Percentiles rank a stretch among this genome's conserved stretches.
Evolutionary conservation across 768 basidiomycete species (phyloP).

Genomic region (Russula foetens): DNA sequence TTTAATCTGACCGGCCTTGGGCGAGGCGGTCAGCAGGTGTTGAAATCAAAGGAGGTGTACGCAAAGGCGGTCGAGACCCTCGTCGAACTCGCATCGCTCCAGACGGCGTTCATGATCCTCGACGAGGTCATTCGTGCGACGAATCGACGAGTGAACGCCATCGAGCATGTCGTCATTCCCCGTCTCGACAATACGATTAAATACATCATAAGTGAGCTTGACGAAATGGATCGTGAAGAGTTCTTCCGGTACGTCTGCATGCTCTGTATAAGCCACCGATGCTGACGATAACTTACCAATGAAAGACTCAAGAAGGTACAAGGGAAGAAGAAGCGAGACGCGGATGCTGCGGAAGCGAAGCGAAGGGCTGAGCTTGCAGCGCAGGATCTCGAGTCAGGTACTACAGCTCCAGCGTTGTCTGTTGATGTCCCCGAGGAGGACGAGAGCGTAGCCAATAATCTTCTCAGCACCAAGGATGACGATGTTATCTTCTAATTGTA

Average conservation of each 20-base stretch:
- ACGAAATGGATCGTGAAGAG: constrained; percentile 97
- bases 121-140: constrained; percentile 99
- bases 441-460: constrained; percentile 37
- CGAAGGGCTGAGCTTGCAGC: constrained; percentile 14
- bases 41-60: constrained; percentile 93
- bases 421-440: constrained; percentile 21
- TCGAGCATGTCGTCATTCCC: constrained; percentile 96
- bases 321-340: constrained; percentile 91
- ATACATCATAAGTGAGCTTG: constrained; percentile 94
- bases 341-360: constrained; percentile 27
- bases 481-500: constrained; percentile 81
- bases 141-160: constrained; percentile 96
- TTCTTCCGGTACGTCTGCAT: constrained; percentile 64
- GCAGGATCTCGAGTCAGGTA: constrained; percentile 9
- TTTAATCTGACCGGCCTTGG: constrained; percentile 97
- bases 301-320: constrained; percentile 91
- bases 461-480: constrained; percentile 80
- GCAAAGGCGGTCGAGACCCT: constrained; percentile 96
- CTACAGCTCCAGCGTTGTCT: not conserved
- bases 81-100: constrained; percentile 92
- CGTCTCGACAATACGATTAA: constrained; percentile 95
- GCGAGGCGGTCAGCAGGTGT: constrained; percentile 92
- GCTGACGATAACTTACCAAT: not conserved
- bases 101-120: constrained; percentile 96
- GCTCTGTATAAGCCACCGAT: not conserved